Evolutionary conservation across 192 early-diverging fungal species (phyloP).

Genomic region (Glomus cerebriforme): DNA sequence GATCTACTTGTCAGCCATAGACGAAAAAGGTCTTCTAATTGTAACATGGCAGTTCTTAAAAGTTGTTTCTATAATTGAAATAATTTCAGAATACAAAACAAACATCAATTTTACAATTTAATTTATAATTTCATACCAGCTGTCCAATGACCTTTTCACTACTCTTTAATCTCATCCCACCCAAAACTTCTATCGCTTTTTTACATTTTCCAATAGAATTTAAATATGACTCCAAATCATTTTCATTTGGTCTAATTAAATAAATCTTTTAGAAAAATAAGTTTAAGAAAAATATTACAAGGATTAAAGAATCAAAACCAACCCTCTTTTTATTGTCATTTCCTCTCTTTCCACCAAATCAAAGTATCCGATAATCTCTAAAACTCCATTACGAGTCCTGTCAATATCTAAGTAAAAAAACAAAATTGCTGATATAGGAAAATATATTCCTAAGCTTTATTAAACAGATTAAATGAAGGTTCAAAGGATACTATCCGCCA

Average conservation of each 20-base stretch:
- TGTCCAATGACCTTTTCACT: conserved; percentile 49
- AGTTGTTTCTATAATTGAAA: conserved; percentile 44
- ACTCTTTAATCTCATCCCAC: conserved; percentile 16
- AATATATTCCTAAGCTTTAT: background rate
- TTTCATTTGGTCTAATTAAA: conserved; percentile 52
- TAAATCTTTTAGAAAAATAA: background rate
- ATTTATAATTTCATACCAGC: conserved; percentile 35
- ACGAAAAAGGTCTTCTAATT: conserved; percentile 60
- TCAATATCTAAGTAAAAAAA: conserved; percentile 59
- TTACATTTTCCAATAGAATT: conserved; percentile 58
- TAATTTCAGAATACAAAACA: background rate
- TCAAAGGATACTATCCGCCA: conserved; percentile 66
- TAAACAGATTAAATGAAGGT: background rate
- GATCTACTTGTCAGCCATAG: conserved; percentile 50
- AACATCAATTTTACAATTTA: background rate
- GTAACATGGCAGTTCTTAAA: conserved; percentile 53
- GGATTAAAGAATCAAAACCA: background rate
- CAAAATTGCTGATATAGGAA: background rate
- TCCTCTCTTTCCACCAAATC: conserved; percentile 72
- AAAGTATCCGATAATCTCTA: conserved; percentile 65
- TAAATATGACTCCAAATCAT: conserved; percentile 59
- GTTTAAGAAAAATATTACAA: background rate
- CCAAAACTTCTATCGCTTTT: conserved; percentile 48
- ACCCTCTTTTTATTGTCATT: conserved; percentile 66
- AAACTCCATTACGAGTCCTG: conserved; percentile 57